Base-by-base conservation (phyloP, 1,284 basidiomycete genomes). In the Leccinum insolens region DNA sequence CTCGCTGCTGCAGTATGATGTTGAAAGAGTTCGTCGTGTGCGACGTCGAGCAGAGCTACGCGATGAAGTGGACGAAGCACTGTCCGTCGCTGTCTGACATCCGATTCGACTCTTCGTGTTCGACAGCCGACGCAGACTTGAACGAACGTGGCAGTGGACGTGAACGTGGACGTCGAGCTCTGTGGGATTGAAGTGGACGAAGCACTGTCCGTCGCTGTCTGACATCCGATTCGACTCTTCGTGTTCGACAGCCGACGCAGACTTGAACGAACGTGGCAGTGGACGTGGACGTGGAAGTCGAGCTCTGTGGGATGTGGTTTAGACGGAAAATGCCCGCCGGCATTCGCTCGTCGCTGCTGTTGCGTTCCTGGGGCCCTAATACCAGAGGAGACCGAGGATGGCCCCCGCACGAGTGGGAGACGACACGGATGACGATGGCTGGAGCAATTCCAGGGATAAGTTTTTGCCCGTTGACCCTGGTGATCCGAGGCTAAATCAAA, bases 311-410 rank as follows among this genome's bases (percentile, higher is more conserved):
- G 49, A 68, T 77, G 28, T 77, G 76, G 76, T 77, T 78, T 31
- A 71, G 70, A 55, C 70, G 75, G 22, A 79, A 69, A 66, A 59
- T 68, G 20, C 65, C 64, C 5, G 15, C 55, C 3, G 55, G 25
- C 15, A 57, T 57, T 17, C 55, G 15, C 9, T 25, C 28, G 44
- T 65, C 64, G 20, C 61, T 46, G 20, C 28, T 17, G 15, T 65
- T 60, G 3, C 58, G 70, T 73, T 11, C 75, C 77, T 25, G 78
- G 76, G 20, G 75, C 73, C 14, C 72, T 81, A 52, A 86, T 85
- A 68, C 79, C 80, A 2, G 85, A 89, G 72, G 88, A 89, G 71
- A 81, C 74, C 25, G 82, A 82, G 41, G 79, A 80, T 11, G 76
- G 74, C 37, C 49, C 72, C 71, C 57, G 67, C 62, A 57, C 75